Conservation (phyloP, 1,284 basidiomycete species). For the Cryptococcus floricola region DNA sequence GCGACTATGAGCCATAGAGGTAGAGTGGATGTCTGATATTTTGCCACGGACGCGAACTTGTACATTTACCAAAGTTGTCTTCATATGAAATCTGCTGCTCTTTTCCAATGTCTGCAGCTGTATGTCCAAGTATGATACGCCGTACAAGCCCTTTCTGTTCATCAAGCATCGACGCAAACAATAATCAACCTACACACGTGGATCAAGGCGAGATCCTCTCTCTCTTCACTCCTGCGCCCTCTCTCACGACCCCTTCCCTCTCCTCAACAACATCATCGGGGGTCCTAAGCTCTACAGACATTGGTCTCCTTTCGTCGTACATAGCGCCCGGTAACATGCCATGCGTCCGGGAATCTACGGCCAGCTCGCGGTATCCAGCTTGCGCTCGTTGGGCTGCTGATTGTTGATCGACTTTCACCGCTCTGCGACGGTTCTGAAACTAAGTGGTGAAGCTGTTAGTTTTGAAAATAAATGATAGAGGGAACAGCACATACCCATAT, state of each 20-base stretch:
- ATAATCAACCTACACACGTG: too few species aligned
- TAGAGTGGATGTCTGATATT: too few species aligned
- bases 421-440: slow-evolving; percentile 32
- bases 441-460: background rate
- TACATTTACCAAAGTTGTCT: too few species aligned
- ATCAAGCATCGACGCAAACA: too few species aligned
- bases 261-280: background rate
- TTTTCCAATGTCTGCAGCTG: too few species aligned
- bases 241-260: background rate
- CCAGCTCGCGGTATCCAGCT: slow-evolving; percentile 4
- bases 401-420: slow-evolving; percentile 31
- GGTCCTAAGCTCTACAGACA: background rate
- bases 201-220: background rate
- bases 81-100: too few species aligned
- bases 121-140: too few species aligned
- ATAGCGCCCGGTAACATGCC: too few species aligned
- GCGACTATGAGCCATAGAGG: slow-evolving; percentile 4
- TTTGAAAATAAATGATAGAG: background rate
- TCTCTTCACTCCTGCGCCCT: background rate
- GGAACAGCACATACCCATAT: slow-evolving; percentile 31
- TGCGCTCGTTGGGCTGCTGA: slow-evolving; percentile 22
- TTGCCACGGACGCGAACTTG: too few species aligned
- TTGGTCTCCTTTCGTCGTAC: background rate
- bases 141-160: too few species aligned
- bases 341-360: too few species aligned